Conservation (phyloP, 345 rosid species). For the Streptanthus diversifolius region DNA sequence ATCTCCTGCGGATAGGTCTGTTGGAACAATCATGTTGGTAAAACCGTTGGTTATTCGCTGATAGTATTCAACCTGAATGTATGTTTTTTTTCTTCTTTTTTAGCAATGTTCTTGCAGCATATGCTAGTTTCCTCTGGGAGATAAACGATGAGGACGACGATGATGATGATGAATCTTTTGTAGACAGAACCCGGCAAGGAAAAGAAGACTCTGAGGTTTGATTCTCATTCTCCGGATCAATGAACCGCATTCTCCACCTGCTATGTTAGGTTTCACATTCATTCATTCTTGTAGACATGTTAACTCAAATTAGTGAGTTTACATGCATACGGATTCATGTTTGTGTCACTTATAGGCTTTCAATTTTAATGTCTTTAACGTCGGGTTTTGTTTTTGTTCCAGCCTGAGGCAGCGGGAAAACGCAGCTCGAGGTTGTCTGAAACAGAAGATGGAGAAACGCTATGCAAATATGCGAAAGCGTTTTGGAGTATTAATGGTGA, state of each 20-base stretch:
- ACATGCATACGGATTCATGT: not conserved
- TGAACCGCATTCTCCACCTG: not conserved
- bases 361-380: not conserved
- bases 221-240: not conserved
- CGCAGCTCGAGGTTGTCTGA: constrained; percentile 50
- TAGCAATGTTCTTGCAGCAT: constrained; percentile 73
- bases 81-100: constrained; percentile 6
- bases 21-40: not conserved
- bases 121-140: constrained; percentile 91
- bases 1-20: constrained; percentile 67
- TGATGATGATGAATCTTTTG: constrained; percentile 22
- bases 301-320: not conserved
- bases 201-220: constrained; percentile 34
- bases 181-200: constrained; percentile 9
- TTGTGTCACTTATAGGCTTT: not conserved
- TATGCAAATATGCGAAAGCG: constrained; percentile 61
- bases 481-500: constrained; percentile 61
- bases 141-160: constrained; percentile 34
- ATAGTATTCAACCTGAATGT: not conserved
- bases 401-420: constrained; percentile 50
- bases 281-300: constrained; percentile 4
- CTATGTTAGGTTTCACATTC: not conserved
- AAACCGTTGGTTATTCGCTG: not conserved
- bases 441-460: constrained; percentile 58
- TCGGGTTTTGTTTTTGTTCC: not conserved